Percentiles rank a stretch among this genome's conserved stretches.
Conservation (phyloP, 1,284 basidiomycete species). For the Heterobasidion irregulare region DNA sequence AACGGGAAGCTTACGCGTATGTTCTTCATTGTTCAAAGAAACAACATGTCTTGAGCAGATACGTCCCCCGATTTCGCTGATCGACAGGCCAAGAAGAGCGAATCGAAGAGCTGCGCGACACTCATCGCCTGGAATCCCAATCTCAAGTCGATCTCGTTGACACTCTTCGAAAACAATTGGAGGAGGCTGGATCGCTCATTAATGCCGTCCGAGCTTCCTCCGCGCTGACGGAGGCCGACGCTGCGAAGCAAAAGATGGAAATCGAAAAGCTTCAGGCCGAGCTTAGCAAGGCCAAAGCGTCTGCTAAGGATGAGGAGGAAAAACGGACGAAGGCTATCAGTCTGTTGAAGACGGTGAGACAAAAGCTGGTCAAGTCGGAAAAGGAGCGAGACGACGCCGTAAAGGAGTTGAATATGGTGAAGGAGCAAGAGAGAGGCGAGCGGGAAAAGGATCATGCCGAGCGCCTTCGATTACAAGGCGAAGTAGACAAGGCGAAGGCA, state of each 20-base stretch:
- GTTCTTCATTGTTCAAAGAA: conserved; percentile 13
- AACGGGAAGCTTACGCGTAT: conserved; percentile 65
- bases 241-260: conserved; percentile 41
- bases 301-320: conserved; percentile 88
- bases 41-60: not conserved
- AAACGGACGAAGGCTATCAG: conserved; percentile 91
- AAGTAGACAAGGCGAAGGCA: conserved; percentile 48
- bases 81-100: conserved; percentile 72
- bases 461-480: conserved; percentile 42
- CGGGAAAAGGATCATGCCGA: conserved; percentile 61
- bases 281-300: conserved; percentile 47
- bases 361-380: conserved; percentile 88
- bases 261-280: conserved; percentile 53
- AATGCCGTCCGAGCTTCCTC: conserved; percentile 43
- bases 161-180: conserved; percentile 58
- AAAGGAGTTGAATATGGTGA: conserved; percentile 43
- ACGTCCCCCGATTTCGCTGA: not conserved
- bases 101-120: conserved; percentile 77
- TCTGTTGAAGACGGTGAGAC: conserved; percentile 84
- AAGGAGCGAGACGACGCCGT: conserved; percentile 79
- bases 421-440: conserved; percentile 52
- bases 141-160: conserved; percentile 73
- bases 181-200: conserved; percentile 62
- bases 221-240: conserved; percentile 36
- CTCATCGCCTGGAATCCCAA: conserved; percentile 66